Base-by-base conservation (phyloP, 1,284 basidiomycete genomes). In the Apiotrichum domesticum region DNA sequence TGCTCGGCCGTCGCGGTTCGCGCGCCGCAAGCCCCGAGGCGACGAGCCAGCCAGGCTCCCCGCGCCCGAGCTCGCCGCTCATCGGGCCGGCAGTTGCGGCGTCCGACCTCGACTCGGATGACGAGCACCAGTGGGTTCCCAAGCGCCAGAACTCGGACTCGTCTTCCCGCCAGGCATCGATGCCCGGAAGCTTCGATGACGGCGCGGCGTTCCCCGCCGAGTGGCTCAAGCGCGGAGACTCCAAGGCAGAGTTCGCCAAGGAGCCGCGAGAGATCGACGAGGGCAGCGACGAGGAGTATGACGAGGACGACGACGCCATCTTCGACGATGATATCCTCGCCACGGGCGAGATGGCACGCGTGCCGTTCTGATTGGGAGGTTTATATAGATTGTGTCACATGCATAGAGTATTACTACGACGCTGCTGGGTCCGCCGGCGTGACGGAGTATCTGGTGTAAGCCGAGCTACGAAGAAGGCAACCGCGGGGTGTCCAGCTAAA, bases 281-380 rank as follows among this genome's bases (percentile, higher is more conserved):
- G 34, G 33, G 14, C 14, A 47, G 52, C 40, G 39, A 40, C 4
- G 37, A 34, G 2, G 47, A 55, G 10, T 66, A 71, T 33, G 51
- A 52, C 14, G 65, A 42, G 4, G 58, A 56, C 41, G 70, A 73
- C 55, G 70, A 67, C 51, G 67, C 60, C 6, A 69, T 69, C 15
- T 87, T 90, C 67, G 87, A 89, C 68, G 87, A 91, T 65, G 88
- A 90, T 71, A 77, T 91, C 57, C 77, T 88, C 47, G 87, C 87
- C 43, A 82, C 87, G 11, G 88, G 85, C 14, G 87, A 90, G 79
- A 90, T 91, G 88, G 83, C 84, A 77, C 85, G 86, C 67, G 86
- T 90, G 32, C 87, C 87, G 29, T 90, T 87, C 74, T 75, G 64
- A 51, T 8, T 15, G 41, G 29, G 29, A 29, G 29, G 29, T 29